Percentiles rank a stretch among this genome's conserved stretches.
phyloP scores from a whole-genome alignment of 2,329 filamentous ascomycete species.

The Ascochyta pisi region DNA sequence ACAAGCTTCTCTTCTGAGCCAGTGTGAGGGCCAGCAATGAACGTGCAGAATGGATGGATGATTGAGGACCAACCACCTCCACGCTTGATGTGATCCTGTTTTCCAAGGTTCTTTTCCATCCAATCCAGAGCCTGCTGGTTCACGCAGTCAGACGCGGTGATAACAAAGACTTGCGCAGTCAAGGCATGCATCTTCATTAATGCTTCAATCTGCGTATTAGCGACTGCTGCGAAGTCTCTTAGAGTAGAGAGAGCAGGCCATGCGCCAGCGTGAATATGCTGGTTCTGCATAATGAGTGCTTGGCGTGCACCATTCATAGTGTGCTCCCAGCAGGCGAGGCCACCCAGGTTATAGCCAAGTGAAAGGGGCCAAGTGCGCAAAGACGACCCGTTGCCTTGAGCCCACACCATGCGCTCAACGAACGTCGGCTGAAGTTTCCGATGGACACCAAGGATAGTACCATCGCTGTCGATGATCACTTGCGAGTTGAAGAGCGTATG shows the following conservation, averaged over 20 bases:
- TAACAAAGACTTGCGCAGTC: conserved; percentile 55
- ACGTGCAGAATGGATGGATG: conserved; percentile 46
- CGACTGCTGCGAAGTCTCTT: conserved; percentile 51
- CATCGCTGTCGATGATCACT: conserved; percentile 43
- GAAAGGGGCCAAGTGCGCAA: conserved; percentile 40
- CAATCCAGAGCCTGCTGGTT: conserved; percentile 52
- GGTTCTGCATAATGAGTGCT: conserved; percentile 42
- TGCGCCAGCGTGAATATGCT: conserved; percentile 47
- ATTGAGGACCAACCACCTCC: conserved; percentile 48
- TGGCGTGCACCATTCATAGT: conserved; percentile 50
- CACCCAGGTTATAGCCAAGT: conserved; percentile 45
- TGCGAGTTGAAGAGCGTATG: conserved; percentile 49
- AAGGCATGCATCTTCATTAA: conserved; percentile 57
- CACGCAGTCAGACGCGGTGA: conserved; percentile 53
- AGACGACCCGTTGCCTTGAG: conserved; percentile 44
- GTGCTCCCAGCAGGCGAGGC: conserved; percentile 49
- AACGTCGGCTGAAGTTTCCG: conserved; percentile 49
- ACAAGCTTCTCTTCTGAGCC: conserved; percentile 45
- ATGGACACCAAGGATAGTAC: conserved; percentile 45
- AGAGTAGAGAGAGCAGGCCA: conserved; percentile 50
- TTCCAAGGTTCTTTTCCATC: conserved; percentile 47
- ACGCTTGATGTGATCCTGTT: conserved; percentile 42
- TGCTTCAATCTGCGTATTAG: conserved; percentile 55
- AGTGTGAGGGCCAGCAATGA: conserved; percentile 44
- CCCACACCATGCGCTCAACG: conserved; percentile 46